These are phyloP conservation scores for Saturnispora silvae DNA, from an alignment of 805 yeast species.

Conservation along the genomic window DNA sequence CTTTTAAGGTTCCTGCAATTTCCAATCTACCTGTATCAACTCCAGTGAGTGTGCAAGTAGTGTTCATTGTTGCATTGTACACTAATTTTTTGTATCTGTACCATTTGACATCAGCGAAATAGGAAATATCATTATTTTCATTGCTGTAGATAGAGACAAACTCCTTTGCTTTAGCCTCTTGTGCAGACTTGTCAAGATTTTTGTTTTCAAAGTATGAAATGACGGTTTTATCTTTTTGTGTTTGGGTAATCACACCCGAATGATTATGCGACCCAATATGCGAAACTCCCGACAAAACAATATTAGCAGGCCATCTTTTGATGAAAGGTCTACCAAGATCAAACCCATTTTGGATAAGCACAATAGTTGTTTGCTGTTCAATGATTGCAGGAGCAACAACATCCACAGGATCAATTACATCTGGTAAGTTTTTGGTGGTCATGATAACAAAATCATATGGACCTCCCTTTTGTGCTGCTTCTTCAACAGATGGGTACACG, in stretches of 20 bases:
- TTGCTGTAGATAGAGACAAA: conserved; percentile 38
- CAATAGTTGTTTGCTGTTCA: conserved; percentile 34
- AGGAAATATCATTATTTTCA: conserved; percentile 30
- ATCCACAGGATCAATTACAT: conserved; percentile 40
- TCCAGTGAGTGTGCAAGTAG: conserved; percentile 49
- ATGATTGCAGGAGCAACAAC: conserved; percentile 41
- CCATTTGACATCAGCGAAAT: conserved; percentile 36
- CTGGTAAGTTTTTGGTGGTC: conserved; percentile 53
- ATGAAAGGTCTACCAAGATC: conserved; percentile 50
- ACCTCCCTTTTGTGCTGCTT: conserved; percentile 31
- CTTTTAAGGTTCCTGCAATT: conserved; percentile 32
- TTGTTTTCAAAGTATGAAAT: conserved; percentile 43
- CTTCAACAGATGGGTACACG: conserved; percentile 26
- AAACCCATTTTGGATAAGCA: conserved; percentile 58
- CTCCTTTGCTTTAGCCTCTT: conserved; percentile 29
- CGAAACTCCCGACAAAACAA: conserved; percentile 52
- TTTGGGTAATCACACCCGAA: conserved; percentile 39
- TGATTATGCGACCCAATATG: conserved; percentile 42
- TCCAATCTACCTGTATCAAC: conserved; percentile 47
- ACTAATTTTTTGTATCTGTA: conserved; percentile 59
- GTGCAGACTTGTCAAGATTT: conserved; percentile 23
- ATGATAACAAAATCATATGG: conserved; percentile 47
- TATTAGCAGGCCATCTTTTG: conserved; percentile 37
- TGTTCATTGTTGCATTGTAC: conserved; percentile 59
- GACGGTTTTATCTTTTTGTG: conserved; percentile 34